Percentiles rank a stretch among this genome's conserved stretches.
These are phyloP conservation scores for Hydrangea macrophylla DNA, from an alignment of 148 eudicot species.

Conservation along the genomic window DNA sequence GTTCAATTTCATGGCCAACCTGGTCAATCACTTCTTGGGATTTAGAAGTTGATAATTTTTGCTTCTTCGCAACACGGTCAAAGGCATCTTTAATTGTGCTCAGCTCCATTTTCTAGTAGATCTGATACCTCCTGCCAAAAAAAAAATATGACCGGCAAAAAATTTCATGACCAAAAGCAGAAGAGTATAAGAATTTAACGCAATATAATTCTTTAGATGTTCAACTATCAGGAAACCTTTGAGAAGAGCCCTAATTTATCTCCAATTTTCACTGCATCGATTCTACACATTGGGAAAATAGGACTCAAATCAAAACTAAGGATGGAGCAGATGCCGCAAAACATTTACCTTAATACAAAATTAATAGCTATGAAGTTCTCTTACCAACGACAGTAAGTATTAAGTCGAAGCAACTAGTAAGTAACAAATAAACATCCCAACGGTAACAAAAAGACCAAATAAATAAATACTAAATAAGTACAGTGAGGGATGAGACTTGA, in stretches of 20 bases:
- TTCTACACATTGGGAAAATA: neutral
- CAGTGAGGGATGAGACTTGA: too few relatives aligned
- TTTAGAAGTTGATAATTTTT: conserved; percentile 42
- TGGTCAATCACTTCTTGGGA: conserved; percentile 43
- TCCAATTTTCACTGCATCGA: neutral
- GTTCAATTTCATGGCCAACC: conserved; percentile 40
- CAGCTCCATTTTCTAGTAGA: conserved; percentile 39
- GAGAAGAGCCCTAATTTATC: neutral
- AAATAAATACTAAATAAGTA: too few relatives aligned
- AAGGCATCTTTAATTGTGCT: conserved; percentile 39
- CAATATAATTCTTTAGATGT: neutral
- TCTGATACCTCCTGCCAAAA: conserved; percentile 16
- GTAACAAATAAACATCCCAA: too few relatives aligned
- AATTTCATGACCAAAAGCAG: neutral
- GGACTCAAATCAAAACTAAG: neutral
- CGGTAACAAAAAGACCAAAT: too few relatives aligned
- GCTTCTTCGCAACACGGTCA: conserved; percentile 52
- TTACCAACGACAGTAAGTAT: too few relatives aligned
- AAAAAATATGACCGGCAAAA: neutral
- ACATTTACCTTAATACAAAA: too few relatives aligned
- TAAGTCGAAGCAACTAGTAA: too few relatives aligned
- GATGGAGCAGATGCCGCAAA: neutral
- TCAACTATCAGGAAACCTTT: neutral
- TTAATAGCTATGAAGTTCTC: too few relatives aligned
- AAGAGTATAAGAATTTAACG: neutral